These are phyloP conservation scores for Fusarium sp. DNA, from an alignment of 2,329 filamentous ascomycete genomes.

Conservation along the genomic window DNA sequence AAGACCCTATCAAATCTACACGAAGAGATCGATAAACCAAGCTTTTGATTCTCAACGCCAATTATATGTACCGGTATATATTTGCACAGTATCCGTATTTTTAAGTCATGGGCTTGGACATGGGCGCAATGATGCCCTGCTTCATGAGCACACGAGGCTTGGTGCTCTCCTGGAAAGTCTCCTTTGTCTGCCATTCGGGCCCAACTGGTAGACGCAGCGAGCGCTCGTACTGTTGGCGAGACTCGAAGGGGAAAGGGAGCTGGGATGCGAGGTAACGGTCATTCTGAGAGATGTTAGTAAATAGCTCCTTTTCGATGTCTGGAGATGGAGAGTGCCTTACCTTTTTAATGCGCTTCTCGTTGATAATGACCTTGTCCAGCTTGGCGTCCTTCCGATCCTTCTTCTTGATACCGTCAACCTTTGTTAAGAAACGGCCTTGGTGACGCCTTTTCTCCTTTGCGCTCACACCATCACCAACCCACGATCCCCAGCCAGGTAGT, in stretches of 20 bases:
- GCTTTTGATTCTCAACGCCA: conserved; percentile 33
- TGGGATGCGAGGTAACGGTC: conserved; percentile 85
- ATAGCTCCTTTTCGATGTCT: neutral
- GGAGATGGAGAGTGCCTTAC: conserved; percentile 55
- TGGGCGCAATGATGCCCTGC: conserved; percentile 87
- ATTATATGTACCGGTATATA: conserved; percentile 12
- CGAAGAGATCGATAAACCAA: neutral
- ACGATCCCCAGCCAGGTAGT: conserved; percentile 94
- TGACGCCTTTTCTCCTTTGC: conserved; percentile 74
- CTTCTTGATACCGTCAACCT: conserved; percentile 78
- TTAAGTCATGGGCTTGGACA: conserved; percentile 76
- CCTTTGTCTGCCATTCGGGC: conserved; percentile 96
- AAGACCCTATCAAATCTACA: neutral
- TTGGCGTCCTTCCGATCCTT: conserved; percentile 84
- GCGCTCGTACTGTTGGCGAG: conserved; percentile 87
- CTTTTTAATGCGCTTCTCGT: conserved; percentile 91
- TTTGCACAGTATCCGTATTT: neutral
- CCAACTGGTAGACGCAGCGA: conserved; percentile 87
- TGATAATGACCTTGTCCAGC: conserved; percentile 87
- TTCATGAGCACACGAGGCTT: conserved; percentile 92
- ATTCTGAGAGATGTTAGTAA: conserved; percentile 64
- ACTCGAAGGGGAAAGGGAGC: conserved; percentile 92
- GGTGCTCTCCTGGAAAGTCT: conserved; percentile 87
- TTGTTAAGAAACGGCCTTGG: conserved; percentile 70
- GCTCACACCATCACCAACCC: conserved; percentile 86